phyloP scores from a whole-genome alignment of 2,329 filamentous ascomycete genomes.

The Cadophora malorum region DNA sequence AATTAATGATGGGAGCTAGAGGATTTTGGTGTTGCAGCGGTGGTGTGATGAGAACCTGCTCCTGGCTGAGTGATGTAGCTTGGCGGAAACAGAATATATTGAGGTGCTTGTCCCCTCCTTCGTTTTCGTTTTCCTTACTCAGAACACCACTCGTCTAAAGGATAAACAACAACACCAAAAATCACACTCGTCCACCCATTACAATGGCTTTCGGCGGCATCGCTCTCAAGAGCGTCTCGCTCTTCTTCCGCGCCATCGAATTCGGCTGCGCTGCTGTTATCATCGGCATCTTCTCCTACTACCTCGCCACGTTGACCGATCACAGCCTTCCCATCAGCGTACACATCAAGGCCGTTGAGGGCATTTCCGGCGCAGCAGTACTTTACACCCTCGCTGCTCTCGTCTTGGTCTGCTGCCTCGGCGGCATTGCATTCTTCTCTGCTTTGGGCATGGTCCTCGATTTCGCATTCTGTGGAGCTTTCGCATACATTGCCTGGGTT shows the following conservation, averaged over 20 bases:
- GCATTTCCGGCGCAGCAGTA: conserved; percentile 75
- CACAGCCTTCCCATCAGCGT: conserved; percentile 67
- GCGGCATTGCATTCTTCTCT: conserved; percentile 75
- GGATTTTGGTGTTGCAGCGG: background rate
- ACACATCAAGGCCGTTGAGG: conserved; percentile 76
- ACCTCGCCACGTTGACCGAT: conserved; percentile 74
- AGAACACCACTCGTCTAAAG: background rate
- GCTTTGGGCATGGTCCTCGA: conserved; percentile 78
- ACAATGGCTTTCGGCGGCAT: conserved; percentile 66
- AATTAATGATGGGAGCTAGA: background rate
- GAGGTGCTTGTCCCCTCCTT: background rate
- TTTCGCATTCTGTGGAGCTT: conserved; percentile 74
- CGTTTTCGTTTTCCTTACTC: background rate
- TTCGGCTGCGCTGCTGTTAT: conserved; percentile 76
- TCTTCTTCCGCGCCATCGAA: conserved; percentile 74
- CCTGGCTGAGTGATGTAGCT: background rate
- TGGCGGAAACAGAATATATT: background rate
- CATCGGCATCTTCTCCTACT: conserved; percentile 83
- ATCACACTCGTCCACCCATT: conserved; percentile 16
- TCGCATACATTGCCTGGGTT: conserved; percentile 81
- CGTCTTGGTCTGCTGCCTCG: conserved; percentile 79
- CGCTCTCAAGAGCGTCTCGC: conserved; percentile 72
- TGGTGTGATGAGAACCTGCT: conserved; percentile 10
- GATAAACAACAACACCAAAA: background rate
- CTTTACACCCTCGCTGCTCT: conserved; percentile 78